Evolutionary conservation across 352 stramenopile genomes (phyloP), one percentile per base, ranked within the genome.

Genomic region (Globisporangium ultimum): DNA sequence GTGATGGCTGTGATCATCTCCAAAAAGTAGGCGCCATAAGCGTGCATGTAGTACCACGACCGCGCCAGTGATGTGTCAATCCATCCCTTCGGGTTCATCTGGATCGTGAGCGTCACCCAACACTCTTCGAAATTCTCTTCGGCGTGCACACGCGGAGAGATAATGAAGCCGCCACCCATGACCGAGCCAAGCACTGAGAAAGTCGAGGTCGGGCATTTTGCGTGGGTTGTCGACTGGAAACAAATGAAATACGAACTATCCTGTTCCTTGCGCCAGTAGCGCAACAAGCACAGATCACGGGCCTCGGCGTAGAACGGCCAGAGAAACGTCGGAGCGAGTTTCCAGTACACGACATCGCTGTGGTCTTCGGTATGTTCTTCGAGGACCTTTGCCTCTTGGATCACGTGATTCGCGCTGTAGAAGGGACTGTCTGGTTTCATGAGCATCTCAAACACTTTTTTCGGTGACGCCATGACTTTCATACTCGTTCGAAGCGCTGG

Each of bases 1-100:
- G 60, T 71, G 47, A 88, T 72, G 4, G 67, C 73, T 13, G 84
- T 84, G 58, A 94, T 85, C 77, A 94, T 91, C 58, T 94, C 80
- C 17, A 94, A 58, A 48, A 94, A 83, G 58, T 75, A 80, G 0
- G 83, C 74, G 7, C 80, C 80, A 48, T 91, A 94, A 0, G 80
- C 78, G 57, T 92, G 80, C 24, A 87, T 71, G 52, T 91, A 94
- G 53, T 87, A 86, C 69, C 82, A 91, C 9, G 73, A 87, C 0
- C 76, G 72, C 28, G 76, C 73, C 4, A 90, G 43, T 2, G 53
- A 67, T 14, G 68, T 76, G 58, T 91, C 79, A 1, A 94, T 63
- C 80, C 80, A 94, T 2, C 85, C 85, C 21, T 89, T 88, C 6
- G 85, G 85, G 66, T 94, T 91, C 63, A 91, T 84, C 48, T 94